Evolutionary conservation across 306 rosid genomes (phyloP).

Genomic region (Astragalus glycyphyllos): DNA sequence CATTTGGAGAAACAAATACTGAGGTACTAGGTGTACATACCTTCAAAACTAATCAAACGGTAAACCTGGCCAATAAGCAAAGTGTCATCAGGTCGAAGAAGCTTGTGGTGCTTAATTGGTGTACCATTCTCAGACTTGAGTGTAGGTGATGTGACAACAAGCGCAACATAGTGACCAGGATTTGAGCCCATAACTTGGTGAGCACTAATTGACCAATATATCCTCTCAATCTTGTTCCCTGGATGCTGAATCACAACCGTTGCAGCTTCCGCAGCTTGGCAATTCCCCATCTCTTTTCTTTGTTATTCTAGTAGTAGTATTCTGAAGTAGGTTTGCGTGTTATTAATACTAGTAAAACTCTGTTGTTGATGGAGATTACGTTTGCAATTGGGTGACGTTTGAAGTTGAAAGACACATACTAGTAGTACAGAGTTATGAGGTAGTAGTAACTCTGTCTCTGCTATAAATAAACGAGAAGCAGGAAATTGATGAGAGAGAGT

Average conservation of each 20-base stretch:
- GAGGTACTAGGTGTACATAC: slow-evolving; percentile 35
- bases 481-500: background rate
- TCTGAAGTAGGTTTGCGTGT: background rate
- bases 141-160: slow-evolving; percentile 53
- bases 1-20: background rate
- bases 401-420: slow-evolving; percentile 33
- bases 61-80: slow-evolving; percentile 87
- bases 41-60: slow-evolving; percentile 84
- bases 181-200: slow-evolving; percentile 69
- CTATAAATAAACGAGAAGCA: background rate
- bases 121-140: slow-evolving; percentile 59
- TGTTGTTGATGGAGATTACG: background rate
- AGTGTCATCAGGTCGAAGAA: slow-evolving; percentile 86
- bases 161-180: slow-evolving; percentile 92
- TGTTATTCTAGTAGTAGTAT: no score
- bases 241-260: slow-evolving; percentile 86
- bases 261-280: slow-evolving; percentile 93
- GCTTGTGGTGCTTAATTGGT: slow-evolving; percentile 81
- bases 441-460: slow-evolving; percentile 7
- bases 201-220: slow-evolving; percentile 88
- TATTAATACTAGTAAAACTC: background rate
- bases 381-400: slow-evolving; percentile 35
- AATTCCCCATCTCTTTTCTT: slow-evolving; percentile 67
- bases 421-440: slow-evolving; percentile 2
- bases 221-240: slow-evolving; percentile 69